Percentiles rank a stretch among this genome's conserved stretches.
Conservation (phyloP, 352 stramenopile species). For the Globisporangium radiosum region DNA sequence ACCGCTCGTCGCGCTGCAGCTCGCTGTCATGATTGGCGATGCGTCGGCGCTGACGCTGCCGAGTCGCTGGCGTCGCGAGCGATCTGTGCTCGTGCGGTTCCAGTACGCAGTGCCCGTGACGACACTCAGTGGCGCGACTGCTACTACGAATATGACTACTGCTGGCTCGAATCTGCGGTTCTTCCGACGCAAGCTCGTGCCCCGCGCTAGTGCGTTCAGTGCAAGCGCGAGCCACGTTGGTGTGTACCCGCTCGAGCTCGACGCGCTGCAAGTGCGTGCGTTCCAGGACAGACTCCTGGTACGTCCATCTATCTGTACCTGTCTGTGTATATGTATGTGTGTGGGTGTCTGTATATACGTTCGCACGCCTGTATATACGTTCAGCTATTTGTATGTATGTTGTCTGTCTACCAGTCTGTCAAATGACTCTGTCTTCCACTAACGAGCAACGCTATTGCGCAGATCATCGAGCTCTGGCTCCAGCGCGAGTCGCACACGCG, state of each 20-base stretch:
- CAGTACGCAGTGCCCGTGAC: slow-evolving; percentile 10
- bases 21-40: slow-evolving; percentile 13
- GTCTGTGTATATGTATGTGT: neutral
- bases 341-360: neutral
- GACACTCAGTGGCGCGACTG: neutral
- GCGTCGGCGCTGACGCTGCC: neutral
- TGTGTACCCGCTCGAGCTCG: slow-evolving; percentile 22
- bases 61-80: neutral
- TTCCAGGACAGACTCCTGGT: slow-evolving; percentile 29
- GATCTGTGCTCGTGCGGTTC: slow-evolving; percentile 5
- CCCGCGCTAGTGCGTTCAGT: neutral
- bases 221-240: slow-evolving; percentile 15
- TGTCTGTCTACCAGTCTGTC: no score
- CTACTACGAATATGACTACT: neutral
- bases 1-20: slow-evolving; percentile 1
- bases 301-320: slow-evolving; percentile 3
- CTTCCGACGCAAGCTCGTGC: slow-evolving; percentile 20
- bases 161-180: slow-evolving; percentile 19
- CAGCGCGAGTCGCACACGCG: slow-evolving; percentile 8
- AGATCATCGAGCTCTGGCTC: slow-evolving; percentile 43
- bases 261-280: slow-evolving; percentile 12
- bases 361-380: no score
- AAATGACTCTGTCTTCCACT: no score
- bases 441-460: neutral
- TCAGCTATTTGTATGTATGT: no score